phyloP scores from a whole-genome alignment of 164 flowering plant genomes.

The Aristolochia contorta region DNA sequence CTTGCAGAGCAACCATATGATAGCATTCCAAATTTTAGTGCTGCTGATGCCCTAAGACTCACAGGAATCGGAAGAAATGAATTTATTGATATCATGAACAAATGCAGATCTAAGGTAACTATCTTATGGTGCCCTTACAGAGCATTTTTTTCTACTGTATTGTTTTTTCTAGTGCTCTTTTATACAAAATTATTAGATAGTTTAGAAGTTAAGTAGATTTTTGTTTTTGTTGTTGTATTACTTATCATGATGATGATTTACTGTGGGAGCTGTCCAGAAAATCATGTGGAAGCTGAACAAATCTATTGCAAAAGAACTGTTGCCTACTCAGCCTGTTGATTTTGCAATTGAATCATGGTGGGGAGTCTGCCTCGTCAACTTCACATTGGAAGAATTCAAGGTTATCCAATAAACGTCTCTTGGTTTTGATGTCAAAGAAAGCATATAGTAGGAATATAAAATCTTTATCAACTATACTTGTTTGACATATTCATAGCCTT shows the following conservation, averaged over 20 bases:
- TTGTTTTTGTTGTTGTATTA: conserved; percentile 2
- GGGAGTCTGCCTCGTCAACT: conserved; percentile 97
- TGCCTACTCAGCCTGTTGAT: conserved; percentile 92
- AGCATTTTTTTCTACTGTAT: neutral
- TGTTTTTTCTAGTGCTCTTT: neutral
- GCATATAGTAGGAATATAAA: too few relatives aligned
- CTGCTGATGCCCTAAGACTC: conserved; percentile 92
- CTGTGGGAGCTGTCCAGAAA: conserved; percentile 66
- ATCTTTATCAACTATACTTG: too few relatives aligned
- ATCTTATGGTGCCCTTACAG: neutral
- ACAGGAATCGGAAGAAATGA: conserved; percentile 98
- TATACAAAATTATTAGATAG: neutral
- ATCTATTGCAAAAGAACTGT: conserved; percentile 90
- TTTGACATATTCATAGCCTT: neutral
- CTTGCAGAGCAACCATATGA: conserved; percentile 98
- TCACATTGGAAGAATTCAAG: conserved; percentile 97
- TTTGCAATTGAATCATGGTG: conserved; percentile 95
- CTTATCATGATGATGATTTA: conserved; percentile 19
- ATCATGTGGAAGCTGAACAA: conserved; percentile 99
- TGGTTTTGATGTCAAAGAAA: too few relatives aligned
- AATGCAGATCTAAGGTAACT: conserved; percentile 95
- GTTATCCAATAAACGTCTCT: conserved; percentile 17
- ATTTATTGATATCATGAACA: conserved; percentile 98
- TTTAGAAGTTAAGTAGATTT: neutral
- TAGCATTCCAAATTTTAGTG: conserved; percentile 98